Evolutionary conservation across 768 basidiomycete genomes (phyloP), one percentile per base, ranked within the genome.

Genomic region (Cystoderma amianthinum): DNA sequence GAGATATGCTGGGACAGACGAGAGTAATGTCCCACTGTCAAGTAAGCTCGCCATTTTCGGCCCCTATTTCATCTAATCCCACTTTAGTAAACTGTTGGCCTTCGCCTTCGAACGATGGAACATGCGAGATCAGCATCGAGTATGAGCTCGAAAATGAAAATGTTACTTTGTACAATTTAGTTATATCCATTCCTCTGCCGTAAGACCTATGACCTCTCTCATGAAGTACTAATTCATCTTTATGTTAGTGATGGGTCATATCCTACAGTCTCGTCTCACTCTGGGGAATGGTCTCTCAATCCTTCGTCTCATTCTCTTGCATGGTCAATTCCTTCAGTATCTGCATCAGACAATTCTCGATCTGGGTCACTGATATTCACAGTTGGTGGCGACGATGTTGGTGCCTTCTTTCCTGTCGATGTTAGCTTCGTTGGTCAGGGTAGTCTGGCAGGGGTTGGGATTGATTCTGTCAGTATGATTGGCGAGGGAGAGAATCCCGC

Each of bases 21-120:
- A 98, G 68, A 85, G 79, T 48, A 77, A 85, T 47, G 84, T 96
- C 3, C 96, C 95, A 2, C 62, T 99, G 47, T 87, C 88, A 16
- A 89, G 94, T 96, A 61, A 63, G 86, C 67, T 20, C 35, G 19
- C 39, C 33, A 3, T 33, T 20, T 7, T 24, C 25, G 28, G 24
- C 24, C 40, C 12, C 9, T 10, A 21, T 13, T 21, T 17, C 15
- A 41, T 24, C 16, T 13, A 47, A 11, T 18, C 2, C n/a, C 23
- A 7, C 21, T 43, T 15, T 48, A 93, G 94, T 99, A 59, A 99
- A 91, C 57, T 94, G 91, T 63, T 98, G 94, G 94, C 96, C 94
- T 10, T 83, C 91, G 10, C 85, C 89, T 4, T 82, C 87, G 28
- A 90, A 89, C 51, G 85, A 91, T 46, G 92, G 92, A n/a, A 85